A percentile compares a stretch with the other conserved stretches of the same genome.
Evolutionary conservation across 2,329 filamentous ascomycete genomes (phyloP).

Genomic region (Xenosphaeropsis pyriputrescens): DNA sequence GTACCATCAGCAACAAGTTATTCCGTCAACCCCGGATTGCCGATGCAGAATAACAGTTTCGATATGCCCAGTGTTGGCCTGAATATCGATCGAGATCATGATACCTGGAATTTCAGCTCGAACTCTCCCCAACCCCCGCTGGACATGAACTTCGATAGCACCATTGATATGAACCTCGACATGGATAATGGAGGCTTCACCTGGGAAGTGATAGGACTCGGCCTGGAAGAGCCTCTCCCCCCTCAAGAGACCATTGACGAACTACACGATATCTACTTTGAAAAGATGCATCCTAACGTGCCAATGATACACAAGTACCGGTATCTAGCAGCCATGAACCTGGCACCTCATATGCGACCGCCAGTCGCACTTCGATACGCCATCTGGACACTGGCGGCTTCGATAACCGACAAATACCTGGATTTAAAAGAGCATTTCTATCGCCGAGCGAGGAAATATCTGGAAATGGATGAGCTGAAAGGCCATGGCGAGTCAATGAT

Average conservation of each 20-base stretch:
- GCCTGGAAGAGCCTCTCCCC: slow-evolving; percentile 55
- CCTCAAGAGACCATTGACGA: slow-evolving; percentile 63
- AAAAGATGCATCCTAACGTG: slow-evolving; percentile 72
- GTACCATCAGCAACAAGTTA: slow-evolving; percentile 8
- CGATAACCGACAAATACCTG: slow-evolving; percentile 67
- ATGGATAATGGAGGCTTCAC: slow-evolving; percentile 44
- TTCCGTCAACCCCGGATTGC: slow-evolving; percentile 2
- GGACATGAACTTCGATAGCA: slow-evolving; percentile 38
- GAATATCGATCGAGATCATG: slow-evolving; percentile 30
- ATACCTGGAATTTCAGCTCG: slow-evolving; percentile 36
- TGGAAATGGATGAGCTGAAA: slow-evolving; percentile 80
- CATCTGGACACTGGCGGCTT: slow-evolving; percentile 91
- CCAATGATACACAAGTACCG: slow-evolving; percentile 84
- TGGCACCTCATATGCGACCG: slow-evolving; percentile 74
- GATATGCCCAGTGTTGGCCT: slow-evolving; percentile 32
- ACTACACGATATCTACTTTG: slow-evolving; percentile 79
- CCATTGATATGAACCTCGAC: slow-evolving; percentile 35
- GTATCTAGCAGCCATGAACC: slow-evolving; percentile 77
- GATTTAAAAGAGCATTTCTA: slow-evolving; percentile 82
- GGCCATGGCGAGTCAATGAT: slow-evolving; percentile 85
- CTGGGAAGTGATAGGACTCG: slow-evolving; percentile 69
- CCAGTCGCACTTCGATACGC: slow-evolving; percentile 83
- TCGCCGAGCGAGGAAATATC: slow-evolving; percentile 74
- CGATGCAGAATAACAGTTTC: slow-evolving; percentile 22
- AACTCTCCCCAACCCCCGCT: slow-evolving; percentile 27